These are phyloP conservation scores for Trametes elegans DNA, from an alignment of 768 basidiomycete genomes.

Conservation along the genomic window DNA sequence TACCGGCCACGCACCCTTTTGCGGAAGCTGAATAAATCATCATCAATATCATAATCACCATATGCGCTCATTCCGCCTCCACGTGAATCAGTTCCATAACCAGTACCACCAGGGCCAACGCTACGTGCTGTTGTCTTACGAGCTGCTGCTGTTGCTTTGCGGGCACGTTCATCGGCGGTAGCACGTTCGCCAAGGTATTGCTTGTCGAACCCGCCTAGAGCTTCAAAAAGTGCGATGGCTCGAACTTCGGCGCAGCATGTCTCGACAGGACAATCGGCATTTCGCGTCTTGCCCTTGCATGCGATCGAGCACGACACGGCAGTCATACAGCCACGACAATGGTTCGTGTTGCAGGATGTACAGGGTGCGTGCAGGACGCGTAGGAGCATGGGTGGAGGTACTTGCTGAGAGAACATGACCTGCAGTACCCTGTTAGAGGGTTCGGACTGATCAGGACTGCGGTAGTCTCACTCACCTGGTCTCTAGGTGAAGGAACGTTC, in stretches of 20 bases:
- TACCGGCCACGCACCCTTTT: conserved; percentile 8
- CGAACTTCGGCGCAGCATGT: conserved; percentile 47
- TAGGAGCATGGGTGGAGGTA: conserved; percentile 26
- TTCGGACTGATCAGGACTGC: conserved; percentile 23
- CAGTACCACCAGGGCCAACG: conserved; percentile 54
- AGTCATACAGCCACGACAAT: conserved; percentile 51
- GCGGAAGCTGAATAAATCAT: neutral
- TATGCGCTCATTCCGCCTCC: no score
- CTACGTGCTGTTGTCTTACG: conserved; percentile 18
- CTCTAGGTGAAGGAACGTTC: conserved; percentile 38
- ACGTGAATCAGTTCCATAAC: conserved; percentile 39
- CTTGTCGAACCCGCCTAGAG: conserved; percentile 48
- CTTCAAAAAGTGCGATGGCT: conserved; percentile 51
- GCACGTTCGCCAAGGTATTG: conserved; percentile 42
- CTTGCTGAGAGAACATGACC: conserved; percentile 28
- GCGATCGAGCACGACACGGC: conserved; percentile 35
- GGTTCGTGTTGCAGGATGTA: conserved; percentile 40
- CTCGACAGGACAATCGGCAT: conserved; percentile 35
- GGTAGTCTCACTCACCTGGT: conserved; percentile 32
- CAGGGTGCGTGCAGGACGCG: conserved; percentile 45
- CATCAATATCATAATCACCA: neutral
- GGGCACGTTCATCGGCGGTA: conserved; percentile 39
- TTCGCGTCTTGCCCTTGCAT: conserved; percentile 42
- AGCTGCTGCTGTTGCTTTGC: conserved; percentile 28
- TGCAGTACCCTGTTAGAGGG: conserved; percentile 18